Evolutionary conservation across 768 basidiomycete species (phyloP).

Genomic region (Mycena latifolia): DNA sequence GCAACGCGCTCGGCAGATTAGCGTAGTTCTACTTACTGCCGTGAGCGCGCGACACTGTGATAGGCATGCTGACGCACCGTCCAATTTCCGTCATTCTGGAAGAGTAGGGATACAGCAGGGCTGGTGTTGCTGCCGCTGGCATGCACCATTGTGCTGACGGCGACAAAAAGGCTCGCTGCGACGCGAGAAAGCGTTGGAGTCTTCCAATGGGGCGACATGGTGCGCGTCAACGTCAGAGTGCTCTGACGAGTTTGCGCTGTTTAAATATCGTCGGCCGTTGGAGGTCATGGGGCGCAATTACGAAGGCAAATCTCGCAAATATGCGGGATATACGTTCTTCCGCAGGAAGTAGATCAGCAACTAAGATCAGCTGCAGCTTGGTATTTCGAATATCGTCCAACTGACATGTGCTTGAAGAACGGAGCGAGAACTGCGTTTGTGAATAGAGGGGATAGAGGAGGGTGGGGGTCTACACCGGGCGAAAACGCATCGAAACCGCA

Average conservation of each 20-base stretch:
- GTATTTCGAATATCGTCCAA: no score
- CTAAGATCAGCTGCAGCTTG: no score
- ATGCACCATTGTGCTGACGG: not conserved
- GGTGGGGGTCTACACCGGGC: no score
- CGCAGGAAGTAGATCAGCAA: no score
- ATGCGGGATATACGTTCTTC: not conserved
- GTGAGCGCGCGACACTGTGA: not conserved
- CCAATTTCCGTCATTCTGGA: conserved; percentile 38
- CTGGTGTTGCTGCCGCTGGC: not conserved
- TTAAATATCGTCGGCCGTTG: conserved; percentile 1
- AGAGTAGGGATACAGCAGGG: conserved; percentile 29
- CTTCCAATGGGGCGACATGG: conserved; percentile 6
- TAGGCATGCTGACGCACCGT: conserved; percentile 16
- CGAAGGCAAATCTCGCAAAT: no score
- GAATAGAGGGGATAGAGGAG: no score
- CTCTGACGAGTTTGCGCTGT: not conserved
- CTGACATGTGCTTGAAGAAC: no score
- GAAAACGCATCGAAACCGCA: no score
- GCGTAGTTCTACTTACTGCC: conserved; percentile 20
- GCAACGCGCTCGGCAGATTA: conserved; percentile 32
- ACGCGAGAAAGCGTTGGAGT: conserved; percentile 1
- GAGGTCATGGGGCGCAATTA: conserved; percentile 18
- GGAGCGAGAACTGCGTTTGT: no score
- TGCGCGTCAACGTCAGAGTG: not conserved
- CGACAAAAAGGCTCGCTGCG: not conserved